A percentile compares a stretch with the other conserved stretches of the same genome.
phyloP scores from a whole-genome alignment of 345 rosid genomes.

The Carallia brachiata region DNA sequence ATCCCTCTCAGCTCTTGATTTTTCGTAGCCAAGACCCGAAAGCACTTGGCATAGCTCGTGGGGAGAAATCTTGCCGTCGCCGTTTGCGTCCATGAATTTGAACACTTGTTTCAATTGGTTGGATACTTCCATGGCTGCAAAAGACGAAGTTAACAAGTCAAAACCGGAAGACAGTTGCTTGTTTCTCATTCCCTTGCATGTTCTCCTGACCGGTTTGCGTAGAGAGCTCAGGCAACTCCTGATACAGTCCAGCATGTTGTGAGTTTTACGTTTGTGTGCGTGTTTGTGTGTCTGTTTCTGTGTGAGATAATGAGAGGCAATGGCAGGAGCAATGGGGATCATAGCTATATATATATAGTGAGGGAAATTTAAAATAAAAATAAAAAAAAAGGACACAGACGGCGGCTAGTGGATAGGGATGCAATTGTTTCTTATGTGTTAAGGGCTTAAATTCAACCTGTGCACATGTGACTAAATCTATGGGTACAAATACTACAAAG shows the following conservation, averaged over 20 bases:
- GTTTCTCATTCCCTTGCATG: no score
- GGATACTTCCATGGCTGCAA: conserved; percentile 34
- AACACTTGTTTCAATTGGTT: conserved; percentile 42
- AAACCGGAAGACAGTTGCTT: no score
- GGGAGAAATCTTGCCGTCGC: conserved; percentile 51
- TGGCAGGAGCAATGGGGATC: no score
- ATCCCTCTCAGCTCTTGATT: conserved; percentile 27
- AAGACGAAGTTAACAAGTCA: conserved; percentile 24
- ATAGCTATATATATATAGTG: no score
- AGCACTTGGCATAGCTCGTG: conserved; percentile 42
- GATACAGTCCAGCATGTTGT: conserved; percentile 21
- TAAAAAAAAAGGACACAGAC: no score
- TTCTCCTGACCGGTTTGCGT: neutral
- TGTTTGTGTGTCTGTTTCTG: no score
- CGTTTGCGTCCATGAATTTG: conserved; percentile 41
- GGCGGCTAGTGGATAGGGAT: neutral
- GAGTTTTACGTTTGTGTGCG: no score
- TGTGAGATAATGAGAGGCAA: neutral
- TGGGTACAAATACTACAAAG: neutral
- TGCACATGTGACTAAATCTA: no score
- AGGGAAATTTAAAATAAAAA: no score
- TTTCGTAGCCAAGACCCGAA: conserved; percentile 30
- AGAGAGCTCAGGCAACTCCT: conserved; percentile 24
- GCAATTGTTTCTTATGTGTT: neutral
- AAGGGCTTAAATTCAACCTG: no score